Base-by-base conservation (phyloP, 495 filamentous ascomycete species). In the Daldinia bambusicola region DNA sequence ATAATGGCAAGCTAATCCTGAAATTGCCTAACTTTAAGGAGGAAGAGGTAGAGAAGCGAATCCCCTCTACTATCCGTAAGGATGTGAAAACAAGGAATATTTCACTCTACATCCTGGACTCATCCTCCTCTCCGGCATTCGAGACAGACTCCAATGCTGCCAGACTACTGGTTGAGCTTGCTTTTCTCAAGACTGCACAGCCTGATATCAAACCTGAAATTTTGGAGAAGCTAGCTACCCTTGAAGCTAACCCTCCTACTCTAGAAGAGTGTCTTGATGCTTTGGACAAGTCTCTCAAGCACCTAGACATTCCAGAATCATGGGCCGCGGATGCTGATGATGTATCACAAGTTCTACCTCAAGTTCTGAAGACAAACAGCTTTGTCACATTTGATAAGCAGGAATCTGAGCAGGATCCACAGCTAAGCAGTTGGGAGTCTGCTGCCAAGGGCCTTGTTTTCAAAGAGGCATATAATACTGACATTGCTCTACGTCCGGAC, bases 401-500 rank as follows among this genome's bases (percentile, higher is more conserved):
- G 45, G 92, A 97, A 71, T 31, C 80, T 1, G 91, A 94, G 76
- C 86, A 89, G 53, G 82, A 87, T 0, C 71, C 80, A 22, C 80
- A 89, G 50, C 88, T 97, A 72, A 88, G 88, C 71, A 85, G 88
- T 73, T 96, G 93, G 90, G 82, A 91, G 76, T 88, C 89, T 48
- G 93, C 89, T 61, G 96, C 95, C 2, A 94, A 95, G 80, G 92
- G 90, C 31, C 83, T 99, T 61, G 87, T 87, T 8, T 99, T 99
- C 89, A 97, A 95, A 83, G 96, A 99, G 83, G 95, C 94, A 10
- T 97, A 93, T 71, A 88, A 85, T 53, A 94, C 92, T 18, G 84
- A 88, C 74, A 81, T 82, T 64, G 84, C 84, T 41, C 89, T 98
- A 18, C 91, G 95, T 13, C 95, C 95, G 48, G 95, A 99, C 75